Percentiles rank a stretch among this genome's conserved stretches.
Conservation (phyloP, 1,284 basidiomycete genomes). For the Trichosporon ovoides region DNA sequence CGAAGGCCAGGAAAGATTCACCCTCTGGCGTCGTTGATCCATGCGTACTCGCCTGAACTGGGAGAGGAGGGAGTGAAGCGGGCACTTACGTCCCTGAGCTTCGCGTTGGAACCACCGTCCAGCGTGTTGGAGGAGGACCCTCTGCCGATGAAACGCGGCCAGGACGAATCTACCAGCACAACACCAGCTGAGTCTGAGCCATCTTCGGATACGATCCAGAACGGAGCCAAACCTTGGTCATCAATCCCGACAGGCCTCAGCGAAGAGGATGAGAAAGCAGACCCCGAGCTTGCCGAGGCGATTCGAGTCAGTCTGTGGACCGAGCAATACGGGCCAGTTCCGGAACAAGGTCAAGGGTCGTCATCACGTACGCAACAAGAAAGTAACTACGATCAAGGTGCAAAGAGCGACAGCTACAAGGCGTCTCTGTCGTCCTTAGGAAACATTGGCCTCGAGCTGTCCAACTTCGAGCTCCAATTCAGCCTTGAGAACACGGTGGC, state of each 20-base stretch:
- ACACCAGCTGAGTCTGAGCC: no score
- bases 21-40: constrained; percentile 58
- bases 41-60: constrained; percentile 63
- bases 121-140: neutral
- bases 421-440: neutral
- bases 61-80: constrained; percentile 55
- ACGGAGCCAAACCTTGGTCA: constrained; percentile 44
- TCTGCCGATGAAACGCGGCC: constrained; percentile 12
- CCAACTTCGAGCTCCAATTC: constrained; percentile 32
- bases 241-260: constrained; percentile 56
- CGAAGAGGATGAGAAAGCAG: constrained; percentile 53
- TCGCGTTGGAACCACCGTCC: constrained; percentile 20
- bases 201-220: neutral
- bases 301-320: constrained; percentile 46
- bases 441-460: neutral
- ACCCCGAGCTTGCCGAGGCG: constrained; percentile 45
- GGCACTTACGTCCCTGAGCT: constrained; percentile 60
- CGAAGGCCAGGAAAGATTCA: constrained; percentile 74
- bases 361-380: neutral
- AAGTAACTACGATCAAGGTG: neutral
- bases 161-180: no score
- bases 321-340: constrained; percentile 15
- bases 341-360: neutral
- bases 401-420: neutral
- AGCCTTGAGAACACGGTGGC: constrained; percentile 9